These are phyloP conservation scores for Bimuria novae-zelandiae DNA, from an alignment of 2,329 filamentous ascomycete species.

Conservation along the genomic window DNA sequence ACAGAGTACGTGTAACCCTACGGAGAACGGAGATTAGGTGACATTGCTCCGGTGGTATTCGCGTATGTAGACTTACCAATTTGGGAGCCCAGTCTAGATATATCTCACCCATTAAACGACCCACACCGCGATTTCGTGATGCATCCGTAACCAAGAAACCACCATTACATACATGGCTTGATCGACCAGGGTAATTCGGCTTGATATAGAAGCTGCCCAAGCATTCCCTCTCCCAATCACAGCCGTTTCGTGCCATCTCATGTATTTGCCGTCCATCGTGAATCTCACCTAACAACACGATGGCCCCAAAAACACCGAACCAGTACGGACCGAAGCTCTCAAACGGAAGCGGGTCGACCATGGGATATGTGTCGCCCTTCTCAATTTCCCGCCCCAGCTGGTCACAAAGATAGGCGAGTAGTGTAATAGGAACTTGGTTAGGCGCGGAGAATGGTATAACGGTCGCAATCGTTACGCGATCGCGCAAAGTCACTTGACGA, in stretches of 20 bases:
- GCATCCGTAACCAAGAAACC: constrained; percentile 56
- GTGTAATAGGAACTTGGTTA: constrained; percentile 72
- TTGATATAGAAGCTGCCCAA: constrained; percentile 93
- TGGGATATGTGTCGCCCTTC: constrained; percentile 88
- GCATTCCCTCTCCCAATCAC: constrained; percentile 79
- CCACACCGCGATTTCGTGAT: constrained; percentile 55
- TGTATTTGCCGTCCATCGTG: constrained; percentile 56
- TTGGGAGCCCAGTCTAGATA: constrained; percentile 60
- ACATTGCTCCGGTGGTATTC: neutral
- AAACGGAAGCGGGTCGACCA: constrained; percentile 76
- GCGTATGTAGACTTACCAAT: constrained; percentile 40
- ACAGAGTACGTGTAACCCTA: constrained; percentile 88
- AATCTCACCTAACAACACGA: constrained; percentile 83
- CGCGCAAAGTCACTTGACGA: constrained; percentile 79
- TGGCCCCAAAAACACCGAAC: constrained; percentile 87
- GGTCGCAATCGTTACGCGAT: constrained; percentile 82
- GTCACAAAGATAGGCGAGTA: constrained; percentile 78
- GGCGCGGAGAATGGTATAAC: constrained; percentile 81
- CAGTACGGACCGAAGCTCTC: constrained; percentile 81
- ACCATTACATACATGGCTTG: constrained; percentile 83
- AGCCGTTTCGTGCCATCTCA: constrained; percentile 50
- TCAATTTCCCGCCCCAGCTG: constrained; percentile 90
- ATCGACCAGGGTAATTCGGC: constrained; percentile 88
- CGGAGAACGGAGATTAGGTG: constrained; percentile 11
- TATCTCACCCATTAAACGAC: constrained; percentile 56